Base-by-base conservation (phyloP, 371 early-diverging fungal genomes). In the Batrachochytrium dendrobatidis region DNA sequence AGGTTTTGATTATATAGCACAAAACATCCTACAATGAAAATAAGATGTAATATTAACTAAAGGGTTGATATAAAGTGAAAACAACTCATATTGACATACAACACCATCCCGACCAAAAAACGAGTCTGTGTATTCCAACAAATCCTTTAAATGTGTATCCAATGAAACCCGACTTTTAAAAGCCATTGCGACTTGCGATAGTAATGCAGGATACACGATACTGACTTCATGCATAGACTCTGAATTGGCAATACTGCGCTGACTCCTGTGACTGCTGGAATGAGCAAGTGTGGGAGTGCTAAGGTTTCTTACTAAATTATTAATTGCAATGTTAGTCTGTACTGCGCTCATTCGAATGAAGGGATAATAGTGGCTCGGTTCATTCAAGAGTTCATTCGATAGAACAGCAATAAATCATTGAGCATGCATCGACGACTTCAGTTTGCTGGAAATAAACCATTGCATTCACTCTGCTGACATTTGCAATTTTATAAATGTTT, bases 91-190 rank as follows among this genome's bases (percentile, higher is more conserved):
- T 26, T 33, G 30, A 59, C 78, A 62, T 80, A 87, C 91, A 57
- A 93, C 91, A 15, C 88, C 92, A 24, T 90, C 88, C 58, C 79
- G 75, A 34, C 93, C 95, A 39, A 83, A 80, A 71, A 92, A 92
- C 58, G 82, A 84, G 50, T 84, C 82, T 55, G 77, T 81, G 69
- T 93, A 88, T 65, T 89, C 87, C 26, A 92, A 78, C 12, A 82
- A 79, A 59, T 93, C 89, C 61, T 88, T 88, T 34, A 75, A 73
- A 43, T 85, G 65, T 5, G 59, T 60, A 0, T 34, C 66, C 18
- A 63, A 17, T 3, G 63, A 63, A 10, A 69, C 65, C 17, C 43
- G 20, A 69, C 51, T 6, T 69, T 78, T 76, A 64, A 94, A 88
- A 1, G 83, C 81, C n/a, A 73, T 72, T 2, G 91, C 87, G 17